These are phyloP conservation scores for Diphasiastrum complanatum DNA, from an alignment of 83 land plant species.

Conservation along the genomic window DNA sequence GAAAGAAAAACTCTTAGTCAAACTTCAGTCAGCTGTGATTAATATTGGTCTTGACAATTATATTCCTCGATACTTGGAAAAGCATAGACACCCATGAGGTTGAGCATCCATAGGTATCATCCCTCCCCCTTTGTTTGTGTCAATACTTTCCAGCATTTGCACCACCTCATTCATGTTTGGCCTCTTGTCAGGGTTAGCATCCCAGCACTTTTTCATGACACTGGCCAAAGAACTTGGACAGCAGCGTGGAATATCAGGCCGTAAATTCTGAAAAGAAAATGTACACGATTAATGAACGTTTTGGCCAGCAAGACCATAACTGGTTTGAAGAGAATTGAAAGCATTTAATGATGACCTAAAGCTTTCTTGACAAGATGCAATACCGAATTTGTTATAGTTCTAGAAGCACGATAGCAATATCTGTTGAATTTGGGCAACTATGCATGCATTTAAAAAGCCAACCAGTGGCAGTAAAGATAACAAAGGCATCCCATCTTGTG, in stretches of 20 bases:
- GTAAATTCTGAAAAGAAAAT: constrained; percentile 51
- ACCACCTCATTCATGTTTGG: constrained; percentile 94
- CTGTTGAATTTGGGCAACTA: no score
- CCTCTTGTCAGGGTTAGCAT: constrained; percentile 81
- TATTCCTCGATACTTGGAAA: constrained; percentile 51
- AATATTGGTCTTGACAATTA: no score
- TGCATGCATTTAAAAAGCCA: not conserved
- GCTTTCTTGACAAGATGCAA: no score
- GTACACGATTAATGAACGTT: not conserved
- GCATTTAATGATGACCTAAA: not conserved
- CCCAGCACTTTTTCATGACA: constrained; percentile 94
- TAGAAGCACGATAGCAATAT: no score
- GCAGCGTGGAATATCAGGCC: constrained; percentile 90
- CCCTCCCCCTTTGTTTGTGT: constrained; percentile 89
- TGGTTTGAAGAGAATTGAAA: not conserved
- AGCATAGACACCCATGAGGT: constrained; percentile 68
- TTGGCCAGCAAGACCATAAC: not conserved
- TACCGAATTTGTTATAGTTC: no score
- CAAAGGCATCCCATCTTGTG: not conserved
- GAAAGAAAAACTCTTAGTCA: no score
- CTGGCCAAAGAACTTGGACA: constrained; percentile 75
- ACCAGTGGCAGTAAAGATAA: constrained; percentile 12
- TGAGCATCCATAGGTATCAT: constrained; percentile 68
- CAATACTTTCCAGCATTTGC: constrained; percentile 74
- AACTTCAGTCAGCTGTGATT: no score